Evolutionary conservation across 441 rosid genomes (phyloP).

Genomic region (Pelargonium citronellum): DNA sequence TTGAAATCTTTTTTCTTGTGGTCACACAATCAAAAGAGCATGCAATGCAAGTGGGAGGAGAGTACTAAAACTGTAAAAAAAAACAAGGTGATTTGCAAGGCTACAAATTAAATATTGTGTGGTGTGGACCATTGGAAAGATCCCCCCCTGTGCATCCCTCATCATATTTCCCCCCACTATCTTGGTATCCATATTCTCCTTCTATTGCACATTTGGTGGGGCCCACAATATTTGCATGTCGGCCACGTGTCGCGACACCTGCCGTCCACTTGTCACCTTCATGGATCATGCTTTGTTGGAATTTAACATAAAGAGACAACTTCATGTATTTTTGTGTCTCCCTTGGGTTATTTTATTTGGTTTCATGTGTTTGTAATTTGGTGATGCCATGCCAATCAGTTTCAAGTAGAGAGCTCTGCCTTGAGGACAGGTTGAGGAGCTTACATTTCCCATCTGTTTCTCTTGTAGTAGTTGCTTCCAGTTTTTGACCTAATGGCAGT

Average conservation of each 20-base stretch:
- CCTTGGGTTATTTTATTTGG: too few species aligned
- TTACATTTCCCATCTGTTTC: too few species aligned
- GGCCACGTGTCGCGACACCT: slow-evolving; percentile 44
- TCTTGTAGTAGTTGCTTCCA: not conserved
- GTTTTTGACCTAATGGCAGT: slow-evolving; percentile 1
- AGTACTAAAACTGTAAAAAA: not conserved
- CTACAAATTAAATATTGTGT: not conserved
- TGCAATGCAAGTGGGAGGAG: slow-evolving; percentile 28
- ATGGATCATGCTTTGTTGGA: not conserved
- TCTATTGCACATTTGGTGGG: slow-evolving; percentile 12
- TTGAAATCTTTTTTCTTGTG: slow-evolving; percentile 18
- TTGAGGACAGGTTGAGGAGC: too few species aligned
- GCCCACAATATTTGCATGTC: slow-evolving; percentile 46
- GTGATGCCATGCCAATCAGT: too few species aligned
- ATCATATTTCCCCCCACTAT: slow-evolving; percentile 51
- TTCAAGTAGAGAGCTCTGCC: too few species aligned
- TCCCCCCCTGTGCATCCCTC: slow-evolving; percentile 22
- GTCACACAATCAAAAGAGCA: slow-evolving; percentile 24
- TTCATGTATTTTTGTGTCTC: too few species aligned
- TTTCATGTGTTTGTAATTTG: too few species aligned
- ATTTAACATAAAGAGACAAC: too few species aligned
- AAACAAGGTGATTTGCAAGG: too few species aligned
- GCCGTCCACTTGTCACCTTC: not conserved
- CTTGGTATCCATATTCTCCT: slow-evolving; percentile 34
- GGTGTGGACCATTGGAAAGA: slow-evolving; percentile 27